A percentile compares a stretch with the other conserved stretches of the same genome.
phyloP scores from a whole-genome alignment of 345 rosid species.

The Populus euphratica region DNA sequence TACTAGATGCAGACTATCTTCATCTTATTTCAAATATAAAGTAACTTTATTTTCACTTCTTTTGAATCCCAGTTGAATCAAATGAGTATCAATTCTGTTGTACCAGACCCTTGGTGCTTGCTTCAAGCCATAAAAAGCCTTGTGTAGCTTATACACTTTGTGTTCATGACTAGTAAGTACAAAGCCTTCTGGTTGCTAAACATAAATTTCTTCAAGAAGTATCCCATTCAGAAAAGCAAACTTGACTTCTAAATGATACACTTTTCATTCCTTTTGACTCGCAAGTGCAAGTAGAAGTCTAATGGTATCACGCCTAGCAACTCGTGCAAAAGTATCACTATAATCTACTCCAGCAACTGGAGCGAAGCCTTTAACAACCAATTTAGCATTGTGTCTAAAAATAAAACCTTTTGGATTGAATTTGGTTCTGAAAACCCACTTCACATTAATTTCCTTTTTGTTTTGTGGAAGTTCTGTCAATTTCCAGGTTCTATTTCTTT shows the following conservation, averaged over 20 bases:
- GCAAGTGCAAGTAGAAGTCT: background rate
- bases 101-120: no score
- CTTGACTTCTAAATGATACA: background rate
- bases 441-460: background rate
- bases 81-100: no score
- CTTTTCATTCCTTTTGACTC: background rate
- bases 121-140: no score
- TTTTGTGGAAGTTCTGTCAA: background rate
- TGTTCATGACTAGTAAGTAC: background rate
- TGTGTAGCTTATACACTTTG: no score
- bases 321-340: no score
- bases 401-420: background rate
- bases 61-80: no score
- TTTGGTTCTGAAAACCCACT: background rate
- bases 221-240: background rate
- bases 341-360: no score
- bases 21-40: no score
- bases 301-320: no score
- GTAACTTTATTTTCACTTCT: background rate
- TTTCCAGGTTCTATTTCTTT: background rate
- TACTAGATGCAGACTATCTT: no score
- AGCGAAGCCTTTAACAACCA: no score
- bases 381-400: no score
- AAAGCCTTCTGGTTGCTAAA: background rate
- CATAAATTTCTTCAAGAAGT: background rate